A percentile compares a stretch with the other conserved stretches of the same genome.
Conservation (phyloP, 2,329 filamentous ascomycete species). For the Fusarium begoniae region DNA sequence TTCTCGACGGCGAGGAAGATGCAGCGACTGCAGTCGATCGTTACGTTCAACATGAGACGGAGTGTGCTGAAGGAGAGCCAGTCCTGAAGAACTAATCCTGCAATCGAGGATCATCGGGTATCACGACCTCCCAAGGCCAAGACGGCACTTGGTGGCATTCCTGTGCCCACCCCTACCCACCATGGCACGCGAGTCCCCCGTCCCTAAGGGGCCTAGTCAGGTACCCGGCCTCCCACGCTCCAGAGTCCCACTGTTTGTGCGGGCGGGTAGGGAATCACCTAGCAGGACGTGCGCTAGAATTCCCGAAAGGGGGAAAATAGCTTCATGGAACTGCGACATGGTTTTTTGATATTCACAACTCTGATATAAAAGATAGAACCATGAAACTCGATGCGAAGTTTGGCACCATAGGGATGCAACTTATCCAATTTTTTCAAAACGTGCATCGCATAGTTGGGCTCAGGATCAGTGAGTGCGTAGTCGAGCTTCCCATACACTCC, state of each 20-base stretch:
- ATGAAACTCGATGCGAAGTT: background rate
- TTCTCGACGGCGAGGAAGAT: constrained; percentile 60
- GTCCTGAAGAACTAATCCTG: constrained; percentile 20
- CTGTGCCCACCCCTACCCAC: background rate
- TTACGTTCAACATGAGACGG: constrained; percentile 33
- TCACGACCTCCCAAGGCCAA: background rate
- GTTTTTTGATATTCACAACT: constrained; percentile 16
- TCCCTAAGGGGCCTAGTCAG: background rate
- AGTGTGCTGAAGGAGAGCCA: constrained; percentile 39
- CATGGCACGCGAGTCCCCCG: background rate
- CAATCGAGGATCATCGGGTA: background rate
- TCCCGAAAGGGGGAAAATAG: background rate
- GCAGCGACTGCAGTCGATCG: constrained; percentile 29
- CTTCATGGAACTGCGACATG: constrained; percentile 5
- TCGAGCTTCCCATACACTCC: background rate
- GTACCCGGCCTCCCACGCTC: background rate
- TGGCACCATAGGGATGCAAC: background rate
- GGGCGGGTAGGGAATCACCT: background rate
- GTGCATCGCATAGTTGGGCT: background rate
- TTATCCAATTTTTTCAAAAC: background rate
- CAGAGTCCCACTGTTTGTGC: constrained; percentile 9
- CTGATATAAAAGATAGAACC: background rate
- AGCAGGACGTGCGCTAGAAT: constrained; percentile 12
- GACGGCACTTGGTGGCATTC: background rate
- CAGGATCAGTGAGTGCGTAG: background rate